Base-by-base conservation (phyloP, 768 basidiomycete genomes). In the Agaricus subrufescens region DNA sequence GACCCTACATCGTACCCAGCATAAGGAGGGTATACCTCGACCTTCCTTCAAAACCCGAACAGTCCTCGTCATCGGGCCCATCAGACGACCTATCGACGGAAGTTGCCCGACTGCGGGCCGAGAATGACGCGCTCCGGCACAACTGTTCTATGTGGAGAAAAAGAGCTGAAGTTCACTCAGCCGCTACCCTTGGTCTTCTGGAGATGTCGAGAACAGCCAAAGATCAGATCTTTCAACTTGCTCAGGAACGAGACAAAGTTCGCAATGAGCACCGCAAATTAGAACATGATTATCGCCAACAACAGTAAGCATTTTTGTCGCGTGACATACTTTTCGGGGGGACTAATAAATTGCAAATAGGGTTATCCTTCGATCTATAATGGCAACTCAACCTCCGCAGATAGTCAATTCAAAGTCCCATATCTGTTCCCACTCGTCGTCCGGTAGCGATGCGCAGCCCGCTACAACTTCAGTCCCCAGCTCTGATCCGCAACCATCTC, bases 1-100 rank as follows among this genome's bases (percentile, higher is more conserved):
- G 80, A n/a, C 75, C 75, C 3, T 79, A 84, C 62, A 64, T 86
- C 48, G 72, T 76, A 1, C 82, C 86, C 12, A 73, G 80, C 52
- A 75, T 88, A 34, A 82, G 86, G 44, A 79, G 68, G 54, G 69
- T 87, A 14, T 79, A 75, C 58, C 68, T 85, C 54, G 82, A 83
- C 42, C 47, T 50, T 34, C 57, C 66, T 23, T 60, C 31, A 34
- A 34, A n/a, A 9, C 62, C 62, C 44, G 59, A 60, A 14, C 57
- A 60, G 30, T 52, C 57, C 14, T 34, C 31, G 14, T 15, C 48
- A 39, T 46, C 44, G 23, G 34, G 42, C 31, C 15, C 39, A 47
- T 58, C 57, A 11, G 12, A 4, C 9, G 65, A 63, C 31, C 51
- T 69, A 12, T 59, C 68, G 19, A 65, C 65, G 6, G 76, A 78